phyloP scores from a whole-genome alignment of 176 grass and related monocot genomes.

The Oryza brachyantha region DNA sequence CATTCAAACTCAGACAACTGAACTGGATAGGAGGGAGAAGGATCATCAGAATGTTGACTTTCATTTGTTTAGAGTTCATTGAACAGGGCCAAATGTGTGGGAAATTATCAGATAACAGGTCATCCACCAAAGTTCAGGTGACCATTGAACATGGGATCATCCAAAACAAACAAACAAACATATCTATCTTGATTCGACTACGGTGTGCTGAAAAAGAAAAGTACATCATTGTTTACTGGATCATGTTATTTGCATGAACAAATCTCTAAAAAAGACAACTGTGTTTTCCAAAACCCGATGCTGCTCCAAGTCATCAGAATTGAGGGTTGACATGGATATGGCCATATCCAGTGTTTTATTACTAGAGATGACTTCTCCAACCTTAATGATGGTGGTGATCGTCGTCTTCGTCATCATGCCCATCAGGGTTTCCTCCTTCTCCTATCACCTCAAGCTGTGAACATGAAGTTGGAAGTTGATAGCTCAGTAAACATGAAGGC shows the following conservation, averaged over 20 bases:
- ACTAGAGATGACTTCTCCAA: not conserved
- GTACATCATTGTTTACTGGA: constrained; percentile 6
- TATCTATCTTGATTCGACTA: not conserved
- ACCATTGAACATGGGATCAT: not conserved
- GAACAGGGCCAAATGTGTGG: not conserved
- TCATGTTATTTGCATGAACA: constrained; percentile 17
- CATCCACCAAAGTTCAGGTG: not conserved
- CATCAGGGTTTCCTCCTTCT: constrained; percentile 55
- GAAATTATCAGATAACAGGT: not conserved
- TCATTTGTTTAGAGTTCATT: not conserved
- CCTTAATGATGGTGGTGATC: constrained; percentile 42
- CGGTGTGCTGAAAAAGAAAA: not conserved
- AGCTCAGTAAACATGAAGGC: not conserved
- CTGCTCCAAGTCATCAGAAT: not conserved
- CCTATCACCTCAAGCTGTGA: constrained; percentile 65
- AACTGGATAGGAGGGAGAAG: not conserved
- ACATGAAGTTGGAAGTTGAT: constrained; percentile 10
- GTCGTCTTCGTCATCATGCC: constrained; percentile 50
- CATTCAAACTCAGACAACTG: not conserved
- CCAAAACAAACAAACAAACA: not conserved
- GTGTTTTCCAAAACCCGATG: not conserved
- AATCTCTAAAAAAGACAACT: not conserved
- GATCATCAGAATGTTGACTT: not conserved
- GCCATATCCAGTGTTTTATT: constrained; percentile 12
- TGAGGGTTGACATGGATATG: constrained; percentile 10